Base-by-base conservation (phyloP, 176 grass and related monocot genomes). In the Canna indica region DNA sequence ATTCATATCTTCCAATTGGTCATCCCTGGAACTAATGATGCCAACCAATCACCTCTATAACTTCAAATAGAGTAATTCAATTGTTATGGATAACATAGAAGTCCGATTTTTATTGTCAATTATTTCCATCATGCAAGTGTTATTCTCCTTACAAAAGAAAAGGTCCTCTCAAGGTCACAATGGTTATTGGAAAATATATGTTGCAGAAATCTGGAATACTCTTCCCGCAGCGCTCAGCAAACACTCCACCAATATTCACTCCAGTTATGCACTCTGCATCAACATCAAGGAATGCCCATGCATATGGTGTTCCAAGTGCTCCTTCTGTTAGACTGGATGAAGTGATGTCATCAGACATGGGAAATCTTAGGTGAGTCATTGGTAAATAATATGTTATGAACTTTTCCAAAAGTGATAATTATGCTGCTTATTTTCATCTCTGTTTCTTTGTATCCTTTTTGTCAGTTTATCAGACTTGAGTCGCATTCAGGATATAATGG, bases 201-300 rank as follows among this genome's bases (percentile, higher is more conserved):
- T 77, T 83, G 64, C 75, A 99, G 89, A 84, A 84, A 50, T 82
- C 77, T 58, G 89, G 94, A 90, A 73, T 92, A 65, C 76, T 71
- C 18, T 99, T 99, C 66, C 94, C 94, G 71, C 85, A 47, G 3
- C 74, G 89, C 47, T 72, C 84, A 56, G 69, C 85, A 39, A 82
- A 93, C 35, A 63, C 86, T 64, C 89, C 94, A 16, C 89, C 90
- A 33, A 93, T 91, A 85, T 77, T 90, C 81, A 87, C 84, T 58
- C 90, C 77, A 42, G 72, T 72, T 46, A 58, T 48, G 62, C 83
- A 63, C 64, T 77, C 69, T 77, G 76, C 76, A 73, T 74, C 80
- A 61, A 44, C 36, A 76, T 74, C 75, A 12, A 32, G 24, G n/a
- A 26, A 59, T 30, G n/a, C 14, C 33, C 75, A 59, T 13, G 12